phyloP scores from a whole-genome alignment of 164 flowering plant species.

The Chimonanthus praecox region DNA sequence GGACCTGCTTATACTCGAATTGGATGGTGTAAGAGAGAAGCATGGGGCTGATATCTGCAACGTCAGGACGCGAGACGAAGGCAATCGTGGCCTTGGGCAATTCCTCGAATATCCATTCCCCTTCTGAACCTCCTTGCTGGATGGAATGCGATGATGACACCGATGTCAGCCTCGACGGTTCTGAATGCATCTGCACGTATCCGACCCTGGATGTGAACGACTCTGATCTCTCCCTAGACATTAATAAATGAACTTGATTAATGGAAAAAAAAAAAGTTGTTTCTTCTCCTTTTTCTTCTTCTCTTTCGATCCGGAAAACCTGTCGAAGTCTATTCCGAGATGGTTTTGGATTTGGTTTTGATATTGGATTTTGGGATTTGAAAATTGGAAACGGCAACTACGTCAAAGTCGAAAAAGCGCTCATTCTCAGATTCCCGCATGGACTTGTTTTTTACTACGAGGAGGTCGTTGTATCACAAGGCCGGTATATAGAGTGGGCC shows the following conservation, averaged over 20 bases:
- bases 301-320: background rate
- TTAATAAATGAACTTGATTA: background rate
- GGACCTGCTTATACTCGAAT: conserved; percentile 75
- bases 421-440: background rate
- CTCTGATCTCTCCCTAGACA: conserved; percentile 8
- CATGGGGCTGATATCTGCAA: conserved; percentile 80
- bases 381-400: background rate
- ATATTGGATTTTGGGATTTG: background rate
- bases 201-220: conserved; percentile 1
- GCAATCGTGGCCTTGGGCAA: conserved; percentile 74
- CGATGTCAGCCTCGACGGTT: conserved; percentile 1
- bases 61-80: conserved; percentile 92
- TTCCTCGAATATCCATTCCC: conserved; percentile 69
- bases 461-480: background rate
- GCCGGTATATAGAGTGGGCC: background rate
- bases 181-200: conserved; percentile 24
- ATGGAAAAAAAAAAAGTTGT: background rate
- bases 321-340: background rate
- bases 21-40: conserved; percentile 81
- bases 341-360: background rate
- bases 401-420: background rate
- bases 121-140: conserved; percentile 7
- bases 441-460: background rate
- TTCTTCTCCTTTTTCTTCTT: background rate
- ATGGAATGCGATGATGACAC: conserved; percentile 12